Conservation (phyloP, 768 basidiomycete species). For the Termitomyces heimii region DNA sequence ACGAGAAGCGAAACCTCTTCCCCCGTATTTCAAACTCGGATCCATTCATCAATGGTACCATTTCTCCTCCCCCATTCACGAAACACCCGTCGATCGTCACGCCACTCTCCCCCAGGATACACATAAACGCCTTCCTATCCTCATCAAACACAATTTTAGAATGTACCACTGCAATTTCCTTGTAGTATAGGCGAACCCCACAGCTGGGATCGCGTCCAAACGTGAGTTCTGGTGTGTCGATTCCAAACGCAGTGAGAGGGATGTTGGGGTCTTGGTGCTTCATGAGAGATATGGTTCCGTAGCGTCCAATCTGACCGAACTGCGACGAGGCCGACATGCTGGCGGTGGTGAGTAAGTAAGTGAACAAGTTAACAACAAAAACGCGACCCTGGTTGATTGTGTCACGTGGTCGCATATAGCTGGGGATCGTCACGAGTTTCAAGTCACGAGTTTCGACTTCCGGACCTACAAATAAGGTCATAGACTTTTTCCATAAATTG, state of each 20-base stretch:
- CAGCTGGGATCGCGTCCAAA: conserved; percentile 64
- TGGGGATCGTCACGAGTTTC: too few species aligned
- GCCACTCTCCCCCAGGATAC: conserved; percentile 54
- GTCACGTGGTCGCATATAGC: not conserved
- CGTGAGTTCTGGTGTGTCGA: conserved; percentile 62
- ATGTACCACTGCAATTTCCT: conserved; percentile 54
- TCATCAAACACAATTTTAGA: conserved; percentile 66
- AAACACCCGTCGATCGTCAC: conserved; percentile 56
- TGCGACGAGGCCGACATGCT: not conserved
- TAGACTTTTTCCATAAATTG: too few species aligned
- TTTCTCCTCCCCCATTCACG: conserved; percentile 36
- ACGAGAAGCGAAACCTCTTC: conserved; percentile 67
- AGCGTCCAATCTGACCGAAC: conserved; percentile 46
- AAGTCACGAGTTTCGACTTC: too few species aligned
- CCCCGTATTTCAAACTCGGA: conserved; percentile 62
- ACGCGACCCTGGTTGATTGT: not conserved
- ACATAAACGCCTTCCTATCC: conserved; percentile 66
- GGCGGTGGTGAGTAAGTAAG: not conserved
- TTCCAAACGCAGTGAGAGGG: conserved; percentile 61
- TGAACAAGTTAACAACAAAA: not conserved
- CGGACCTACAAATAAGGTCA: too few species aligned
- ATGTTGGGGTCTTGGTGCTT: conserved; percentile 41
- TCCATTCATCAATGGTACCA: conserved; percentile 56
- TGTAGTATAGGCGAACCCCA: conserved; percentile 66
- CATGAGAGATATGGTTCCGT: conserved; percentile 60